Evolutionary conservation across 441 rosid species (phyloP), one percentile per base, ranked within the genome.

Genomic region (Populus hybrid): DNA sequence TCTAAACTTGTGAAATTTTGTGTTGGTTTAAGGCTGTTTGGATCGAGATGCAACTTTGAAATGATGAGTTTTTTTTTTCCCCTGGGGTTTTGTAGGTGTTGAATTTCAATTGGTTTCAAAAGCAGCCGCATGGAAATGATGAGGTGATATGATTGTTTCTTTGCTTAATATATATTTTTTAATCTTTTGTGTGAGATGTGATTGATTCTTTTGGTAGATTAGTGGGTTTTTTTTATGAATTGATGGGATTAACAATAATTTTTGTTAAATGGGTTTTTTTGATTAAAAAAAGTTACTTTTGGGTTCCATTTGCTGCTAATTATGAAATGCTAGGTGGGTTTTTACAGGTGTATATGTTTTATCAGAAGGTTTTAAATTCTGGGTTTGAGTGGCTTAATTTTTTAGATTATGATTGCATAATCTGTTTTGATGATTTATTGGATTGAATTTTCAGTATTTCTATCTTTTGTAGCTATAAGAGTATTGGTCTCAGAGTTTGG

Each of bases 41-140:
- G 70, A 80, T 80, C 71, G 40, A 53, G 56, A 20, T 28, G 8
- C 33, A 35, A 64, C 35, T 68, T 40, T 10, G 35, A 65, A 63
- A 40, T 68, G 33, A 71, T 24, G 38, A 12, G 70, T 61, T 74
- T 24, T 64, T 65, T 26, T 53, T n/a, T n/a, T n/a, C n/a, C n/a
- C 33, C n/a, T 36, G 7, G 38, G 11, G 45, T 35, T 76, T 77
- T 64, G 81, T 81, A 93, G 98, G 86, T 95, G 75, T 84, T 89
- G 87, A 90, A 91, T 80, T 83, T 92, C 79, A 90, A 94, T 82
- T 88, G 97, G 90, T 89, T 95, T 75, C 94, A 91, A 83, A 95
- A 91, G 94, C 92, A 91, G 79, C 87, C 91, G 1, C 87, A 87
- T 77, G 94, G 97, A 53, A 90, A 94, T 24, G 99, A 95, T 79